Percentiles rank a stretch among this genome's conserved stretches.
Evolutionary conservation across 208 protist species (phyloP).

Genomic region (Novymonas esmeraldas): DNA sequence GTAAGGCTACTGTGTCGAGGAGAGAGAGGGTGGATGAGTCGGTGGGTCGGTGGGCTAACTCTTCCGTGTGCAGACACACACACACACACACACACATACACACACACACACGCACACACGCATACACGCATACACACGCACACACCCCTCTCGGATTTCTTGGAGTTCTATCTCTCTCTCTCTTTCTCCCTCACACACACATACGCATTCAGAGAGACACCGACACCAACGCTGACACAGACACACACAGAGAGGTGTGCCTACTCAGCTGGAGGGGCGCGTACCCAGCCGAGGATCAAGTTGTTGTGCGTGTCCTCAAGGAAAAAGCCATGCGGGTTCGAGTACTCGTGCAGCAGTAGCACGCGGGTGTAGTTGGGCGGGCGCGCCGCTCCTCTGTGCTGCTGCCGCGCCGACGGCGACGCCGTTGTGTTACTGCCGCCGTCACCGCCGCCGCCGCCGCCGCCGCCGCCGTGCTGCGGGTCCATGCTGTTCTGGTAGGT

Average conservation of each 20-base stretch:
- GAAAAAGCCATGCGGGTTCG: constrained; percentile 33
- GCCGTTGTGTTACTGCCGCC: neutral
- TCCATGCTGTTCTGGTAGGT: constrained; percentile 15
- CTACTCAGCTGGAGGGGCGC: constrained; percentile 12
- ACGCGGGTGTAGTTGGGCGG: constrained; percentile 36
- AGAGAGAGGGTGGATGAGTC: too few relatives aligned
- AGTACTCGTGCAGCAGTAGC: constrained; percentile 44
- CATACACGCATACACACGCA: neutral
- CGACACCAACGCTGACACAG: neutral
- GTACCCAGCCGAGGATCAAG: constrained; percentile 49
- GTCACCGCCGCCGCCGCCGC: neutral
- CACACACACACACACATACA: neutral
- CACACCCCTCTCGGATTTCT: neutral
- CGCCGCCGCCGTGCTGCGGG: neutral
- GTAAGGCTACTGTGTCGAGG: too few relatives aligned
- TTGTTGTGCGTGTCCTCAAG: constrained; percentile 48
- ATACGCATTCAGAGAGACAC: too few relatives aligned
- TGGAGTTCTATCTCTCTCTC: neutral
- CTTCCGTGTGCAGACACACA: too few relatives aligned
- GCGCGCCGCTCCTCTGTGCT: neutral
- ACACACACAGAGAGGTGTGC: neutral
- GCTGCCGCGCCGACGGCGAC: neutral
- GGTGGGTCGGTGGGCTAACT: too few relatives aligned
- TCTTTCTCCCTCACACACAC: neutral
- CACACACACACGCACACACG: neutral